Evolutionary conservation across 2,329 filamentous ascomycete species (phyloP).

Genomic region (Blastomyces percursus): DNA sequence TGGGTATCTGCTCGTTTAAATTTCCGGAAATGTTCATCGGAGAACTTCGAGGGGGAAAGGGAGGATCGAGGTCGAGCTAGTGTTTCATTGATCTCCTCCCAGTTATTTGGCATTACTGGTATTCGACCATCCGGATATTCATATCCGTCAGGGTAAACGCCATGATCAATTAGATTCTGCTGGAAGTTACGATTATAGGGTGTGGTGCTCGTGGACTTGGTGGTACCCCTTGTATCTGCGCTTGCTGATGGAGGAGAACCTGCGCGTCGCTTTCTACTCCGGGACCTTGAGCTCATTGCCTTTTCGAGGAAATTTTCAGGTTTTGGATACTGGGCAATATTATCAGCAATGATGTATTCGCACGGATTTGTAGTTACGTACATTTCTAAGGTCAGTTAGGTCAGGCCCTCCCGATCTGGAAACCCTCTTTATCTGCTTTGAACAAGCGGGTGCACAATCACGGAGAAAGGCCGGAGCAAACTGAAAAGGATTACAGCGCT

Average conservation of each 20-base stretch:
- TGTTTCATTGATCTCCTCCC: constrained; percentile 22
- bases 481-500: neutral
- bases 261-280: constrained; percentile 7
- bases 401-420: neutral
- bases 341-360: neutral
- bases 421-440: constrained; percentile 7
- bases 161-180: no score
- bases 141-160: constrained; percentile 14
- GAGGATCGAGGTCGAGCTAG: constrained; percentile 23
- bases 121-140: constrained; percentile 17
- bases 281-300: neutral
- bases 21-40: constrained; percentile 11
- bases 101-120: constrained; percentile 23
- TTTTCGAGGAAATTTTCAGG: neutral
- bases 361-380: constrained; percentile 7
- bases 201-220: no score
- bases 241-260: constrained; percentile 4
- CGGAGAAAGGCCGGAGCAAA: constrained; percentile 3
- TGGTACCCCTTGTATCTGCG: neutral
- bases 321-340: neutral
- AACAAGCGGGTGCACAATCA: neutral
- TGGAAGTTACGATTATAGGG: no score
- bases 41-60: constrained; percentile 29
- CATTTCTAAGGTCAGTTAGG: constrained; percentile 11
- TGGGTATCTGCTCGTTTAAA: no score